These are phyloP conservation scores for Diaporthe sp. DNA, from an alignment of 2,329 filamentous ascomycete species.

Conservation along the genomic window DNA sequence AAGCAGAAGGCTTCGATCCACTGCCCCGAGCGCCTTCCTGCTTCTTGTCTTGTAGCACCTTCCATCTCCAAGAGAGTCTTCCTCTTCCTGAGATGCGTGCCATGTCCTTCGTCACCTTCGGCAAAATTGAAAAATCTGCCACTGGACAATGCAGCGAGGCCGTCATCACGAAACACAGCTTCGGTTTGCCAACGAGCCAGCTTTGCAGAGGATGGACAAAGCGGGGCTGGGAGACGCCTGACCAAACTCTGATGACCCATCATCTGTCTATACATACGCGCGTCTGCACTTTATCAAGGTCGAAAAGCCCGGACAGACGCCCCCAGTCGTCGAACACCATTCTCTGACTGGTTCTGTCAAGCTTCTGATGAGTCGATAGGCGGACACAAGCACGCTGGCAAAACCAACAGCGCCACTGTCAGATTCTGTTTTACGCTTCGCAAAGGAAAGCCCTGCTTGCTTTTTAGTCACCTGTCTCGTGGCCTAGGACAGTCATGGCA, in stretches of 20 bases:
- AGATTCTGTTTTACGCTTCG: not conserved
- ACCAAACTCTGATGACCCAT: not conserved
- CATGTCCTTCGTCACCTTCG: no score
- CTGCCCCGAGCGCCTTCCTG: not conserved
- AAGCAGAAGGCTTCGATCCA: not conserved
- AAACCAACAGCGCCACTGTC: not conserved
- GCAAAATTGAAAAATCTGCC: not conserved
- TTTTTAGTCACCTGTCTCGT: not conserved
- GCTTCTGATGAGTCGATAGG: not conserved
- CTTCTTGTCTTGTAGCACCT: not conserved
- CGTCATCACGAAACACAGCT: not conserved
- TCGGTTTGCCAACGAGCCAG: not conserved
- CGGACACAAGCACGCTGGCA: fast-evolving
- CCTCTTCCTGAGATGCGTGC: not conserved
- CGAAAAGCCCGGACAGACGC: not conserved
- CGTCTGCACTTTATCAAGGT: no score
- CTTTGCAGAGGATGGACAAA: no score
- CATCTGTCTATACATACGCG: not conserved
- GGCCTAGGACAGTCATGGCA: not conserved
- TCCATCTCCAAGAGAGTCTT: not conserved
- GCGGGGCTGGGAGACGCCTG: no score
- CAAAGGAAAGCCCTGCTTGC: not conserved
- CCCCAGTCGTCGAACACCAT: not conserved
- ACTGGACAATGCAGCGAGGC: not conserved
- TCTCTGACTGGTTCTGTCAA: not conserved